A percentile compares a stretch with the other conserved stretches of the same genome.
These are phyloP conservation scores for Xerocomus potaroensis DNA, from an alignment of 768 basidiomycete species.

Conservation along the genomic window DNA sequence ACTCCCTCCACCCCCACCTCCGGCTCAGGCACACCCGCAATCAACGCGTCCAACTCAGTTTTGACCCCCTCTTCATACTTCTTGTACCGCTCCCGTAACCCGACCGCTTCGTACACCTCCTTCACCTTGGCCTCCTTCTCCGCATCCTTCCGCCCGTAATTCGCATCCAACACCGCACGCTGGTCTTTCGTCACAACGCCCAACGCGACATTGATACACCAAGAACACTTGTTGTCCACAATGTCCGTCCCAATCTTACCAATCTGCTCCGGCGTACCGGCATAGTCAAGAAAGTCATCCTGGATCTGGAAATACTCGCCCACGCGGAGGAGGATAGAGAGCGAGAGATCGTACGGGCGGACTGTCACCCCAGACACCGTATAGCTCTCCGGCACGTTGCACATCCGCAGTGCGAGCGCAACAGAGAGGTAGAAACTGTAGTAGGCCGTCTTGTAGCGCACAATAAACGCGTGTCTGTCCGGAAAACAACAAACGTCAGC, in stretches of 20 bases:
- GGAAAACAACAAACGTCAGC: background rate
- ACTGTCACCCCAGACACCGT: constrained; percentile 38
- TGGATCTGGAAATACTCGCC: constrained; percentile 99
- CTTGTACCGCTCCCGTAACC: constrained; percentile 60
- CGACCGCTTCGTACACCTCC: constrained; percentile 66
- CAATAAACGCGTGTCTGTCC: constrained; percentile 86
- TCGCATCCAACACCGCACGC: constrained; percentile 55
- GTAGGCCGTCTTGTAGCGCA: constrained; percentile 95
- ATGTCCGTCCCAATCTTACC: constrained; percentile 99
- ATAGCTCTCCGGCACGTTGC: constrained; percentile 53
- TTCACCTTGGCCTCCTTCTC: constrained; percentile 56
- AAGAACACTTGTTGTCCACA: constrained; percentile 97
- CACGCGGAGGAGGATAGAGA: constrained; percentile 81
- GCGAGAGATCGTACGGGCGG: constrained; percentile 67
- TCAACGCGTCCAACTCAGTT: constrained; percentile 58
- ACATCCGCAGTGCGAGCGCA: constrained; percentile 86
- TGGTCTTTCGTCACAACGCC: constrained; percentile 50
- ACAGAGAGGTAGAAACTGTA: constrained; percentile 99
- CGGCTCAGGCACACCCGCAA: constrained; percentile 67
- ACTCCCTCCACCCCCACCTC: constrained; percentile 36
- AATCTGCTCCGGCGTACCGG: constrained; percentile 83
- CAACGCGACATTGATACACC: constrained; percentile 91
- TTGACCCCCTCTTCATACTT: constrained; percentile 79
- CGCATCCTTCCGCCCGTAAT: constrained; percentile 57
- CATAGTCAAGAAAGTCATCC: constrained; percentile 95